Evolutionary conservation across 202 grass and related monocot genomes (phyloP).

Genomic region (Cymbopogon flexuosus): DNA sequence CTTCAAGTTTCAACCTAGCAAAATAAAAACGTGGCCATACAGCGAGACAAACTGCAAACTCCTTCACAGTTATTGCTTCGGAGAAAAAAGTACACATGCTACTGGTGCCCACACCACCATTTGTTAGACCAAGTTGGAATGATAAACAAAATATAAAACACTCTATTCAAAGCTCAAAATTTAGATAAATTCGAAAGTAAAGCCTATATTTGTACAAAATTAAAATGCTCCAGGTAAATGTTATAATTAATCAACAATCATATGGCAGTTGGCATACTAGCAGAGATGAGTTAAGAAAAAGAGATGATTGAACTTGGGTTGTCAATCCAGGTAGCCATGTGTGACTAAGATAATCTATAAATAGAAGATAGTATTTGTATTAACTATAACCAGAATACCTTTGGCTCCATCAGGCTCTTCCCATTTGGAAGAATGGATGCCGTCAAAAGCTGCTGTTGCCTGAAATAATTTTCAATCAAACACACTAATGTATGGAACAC

Average conservation of each 20-base stretch:
- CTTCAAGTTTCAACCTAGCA: neutral
- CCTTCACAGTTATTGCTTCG: neutral
- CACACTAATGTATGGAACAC: conserved; percentile 24
- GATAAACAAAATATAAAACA: neutral
- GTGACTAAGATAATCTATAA: neutral
- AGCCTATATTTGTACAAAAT: neutral
- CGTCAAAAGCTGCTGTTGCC: conserved; percentile 88
- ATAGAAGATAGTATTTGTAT: neutral
- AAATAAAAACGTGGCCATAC: conserved; percentile 8
- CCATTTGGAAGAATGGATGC: conserved; percentile 75
- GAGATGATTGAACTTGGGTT: neutral
- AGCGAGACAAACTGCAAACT: neutral
- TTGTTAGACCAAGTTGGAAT: neutral
- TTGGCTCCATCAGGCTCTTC: conserved; percentile 97
- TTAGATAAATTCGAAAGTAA: neutral
- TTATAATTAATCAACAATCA: conserved; percentile 16
- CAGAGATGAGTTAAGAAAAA: conserved; percentile 2
- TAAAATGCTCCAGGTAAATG: neutral
- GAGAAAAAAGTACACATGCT: neutral
- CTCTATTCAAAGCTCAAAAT: neutral
- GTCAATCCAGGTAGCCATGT: neutral
- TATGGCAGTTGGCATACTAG: neutral
- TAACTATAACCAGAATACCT: conserved; percentile 41
- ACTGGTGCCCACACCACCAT: neutral
- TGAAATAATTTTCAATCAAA: conserved; percentile 46